phyloP scores from a whole-genome alignment of 768 basidiomycete genomes.

The Tricholoma terreum region DNA sequence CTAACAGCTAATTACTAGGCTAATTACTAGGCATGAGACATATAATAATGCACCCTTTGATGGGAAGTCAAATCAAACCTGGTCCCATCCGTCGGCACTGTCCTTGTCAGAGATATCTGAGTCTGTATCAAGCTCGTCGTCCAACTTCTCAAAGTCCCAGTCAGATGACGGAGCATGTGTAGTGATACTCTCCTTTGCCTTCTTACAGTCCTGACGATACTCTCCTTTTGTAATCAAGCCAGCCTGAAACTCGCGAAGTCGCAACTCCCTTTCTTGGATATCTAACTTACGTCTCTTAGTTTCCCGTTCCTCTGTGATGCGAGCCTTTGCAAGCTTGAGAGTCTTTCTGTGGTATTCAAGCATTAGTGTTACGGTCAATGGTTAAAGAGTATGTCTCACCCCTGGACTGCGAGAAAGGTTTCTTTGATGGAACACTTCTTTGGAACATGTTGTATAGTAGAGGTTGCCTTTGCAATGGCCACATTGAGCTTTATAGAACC shows the following conservation, averaged over 20 bases:
- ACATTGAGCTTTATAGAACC: background rate
- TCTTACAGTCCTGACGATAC: background rate
- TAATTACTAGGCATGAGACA: background rate
- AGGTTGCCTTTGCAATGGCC: constrained; percentile 4
- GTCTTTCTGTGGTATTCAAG: background rate
- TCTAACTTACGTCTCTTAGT: background rate
- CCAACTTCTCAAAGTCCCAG: background rate
- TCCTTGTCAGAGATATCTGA: background rate
- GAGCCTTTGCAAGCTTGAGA: background rate
- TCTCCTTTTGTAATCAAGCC: no score
- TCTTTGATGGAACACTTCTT: constrained; percentile 6
- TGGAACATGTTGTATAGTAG: background rate
- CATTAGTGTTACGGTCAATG: no score
- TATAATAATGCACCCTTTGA: background rate
- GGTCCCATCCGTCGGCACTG: background rate
- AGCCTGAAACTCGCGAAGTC: background rate
- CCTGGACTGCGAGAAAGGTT: constrained; percentile 6
- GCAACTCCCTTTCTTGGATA: constrained; percentile 2
- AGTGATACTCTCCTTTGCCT: background rate
- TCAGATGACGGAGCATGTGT: background rate
- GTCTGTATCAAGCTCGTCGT: background rate
- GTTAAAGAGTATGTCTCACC: constrained; percentile 1
- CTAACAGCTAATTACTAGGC: no score
- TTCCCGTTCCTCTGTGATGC: background rate
- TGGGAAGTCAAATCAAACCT: background rate